Evolutionary conservation across 2,329 filamentous ascomycete genomes (phyloP).

Genomic region (Penicillium sp.): DNA sequence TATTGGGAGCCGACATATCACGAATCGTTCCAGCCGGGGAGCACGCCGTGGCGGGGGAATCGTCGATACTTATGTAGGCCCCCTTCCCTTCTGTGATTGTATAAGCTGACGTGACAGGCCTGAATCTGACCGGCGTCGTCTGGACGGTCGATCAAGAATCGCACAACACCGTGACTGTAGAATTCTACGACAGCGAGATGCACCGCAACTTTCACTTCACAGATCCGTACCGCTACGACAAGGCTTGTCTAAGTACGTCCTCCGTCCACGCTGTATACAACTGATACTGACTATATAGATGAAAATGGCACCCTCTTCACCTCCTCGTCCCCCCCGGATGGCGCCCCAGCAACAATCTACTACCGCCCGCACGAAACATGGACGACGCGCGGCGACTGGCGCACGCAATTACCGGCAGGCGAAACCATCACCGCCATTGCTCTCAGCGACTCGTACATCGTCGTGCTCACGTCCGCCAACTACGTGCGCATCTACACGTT

Average conservation of each 20-base stretch:
- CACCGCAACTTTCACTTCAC: constrained; percentile 97
- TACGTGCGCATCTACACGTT: constrained; percentile 92
- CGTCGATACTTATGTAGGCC: constrained; percentile 75
- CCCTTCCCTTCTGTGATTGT: neutral
- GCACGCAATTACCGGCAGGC: constrained; percentile 78
- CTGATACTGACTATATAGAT: constrained; percentile 39
- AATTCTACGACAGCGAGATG: constrained; percentile 92
- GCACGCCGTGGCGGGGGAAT: constrained; percentile 93
- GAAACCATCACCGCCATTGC: constrained; percentile 83
- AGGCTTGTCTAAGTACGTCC: constrained; percentile 72
- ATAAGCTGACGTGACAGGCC: constrained; percentile 38
- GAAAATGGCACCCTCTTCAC: constrained; percentile 83
- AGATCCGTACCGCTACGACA: constrained; percentile 92
- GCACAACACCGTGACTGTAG: constrained; percentile 89
- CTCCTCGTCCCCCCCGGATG: constrained; percentile 61
- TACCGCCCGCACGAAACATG: constrained; percentile 96
- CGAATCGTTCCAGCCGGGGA: constrained; percentile 84
- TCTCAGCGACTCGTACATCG: constrained; percentile 84
- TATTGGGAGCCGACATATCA: constrained; percentile 66
- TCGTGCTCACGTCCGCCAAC: constrained; percentile 78
- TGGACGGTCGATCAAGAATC: constrained; percentile 97
- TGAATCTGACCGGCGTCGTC: constrained; percentile 90
- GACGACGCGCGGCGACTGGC: constrained; percentile 88
- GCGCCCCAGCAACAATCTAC: constrained; percentile 76
- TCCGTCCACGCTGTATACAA: neutral